Base-by-base conservation (phyloP, 805 yeast species). In the Candida maesae region DNA sequence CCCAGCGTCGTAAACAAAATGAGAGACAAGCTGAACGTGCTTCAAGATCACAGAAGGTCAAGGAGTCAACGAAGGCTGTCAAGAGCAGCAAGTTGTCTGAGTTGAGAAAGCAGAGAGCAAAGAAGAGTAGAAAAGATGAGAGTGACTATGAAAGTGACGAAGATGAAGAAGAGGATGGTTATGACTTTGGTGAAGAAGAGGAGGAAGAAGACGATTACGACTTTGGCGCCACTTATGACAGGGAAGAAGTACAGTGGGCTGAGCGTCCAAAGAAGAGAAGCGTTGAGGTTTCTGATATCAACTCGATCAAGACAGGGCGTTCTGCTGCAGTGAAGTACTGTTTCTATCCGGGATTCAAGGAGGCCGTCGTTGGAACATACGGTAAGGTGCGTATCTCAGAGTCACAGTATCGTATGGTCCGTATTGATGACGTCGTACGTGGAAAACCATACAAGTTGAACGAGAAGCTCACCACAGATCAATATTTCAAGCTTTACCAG, bases 391-490 rank as follows among this genome's bases (percentile, higher is more conserved):
- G 87, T 59, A 76, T 93, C 41, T 78, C 82, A 23, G 68, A 70
- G 54, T 74, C 82, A 10, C 75, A 77, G 39, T 91, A 93, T 64
- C 74, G 97, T 53, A 74, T 91, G 77, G 95, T 91, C 36, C 82
- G 78, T 57, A 79, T 93, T 33, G 84, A 81, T 50, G 82, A 76
- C 40, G 76, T 84, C 8, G 74, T 73, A 19, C 63, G 67, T 35
- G 73, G 69, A 33, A 71, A 67, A 47, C 76, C 79, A 14, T 79
- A 79, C 56, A 63, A 60, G 26, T 66, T 77, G 60, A 68, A 74
- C 40, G 67, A 66, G 20, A 46, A 44, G 21, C 28, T 74, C 35
- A 67, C 65, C 21, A 78, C 79, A 2, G 76, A 78, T 50, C 70
- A 71, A 53, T 79, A 76, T 50, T 69, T 91, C 50, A 69, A 78